Percentiles rank a stretch among this genome's conserved stretches.
Evolutionary conservation across 495 filamentous ascomycete species (phyloP).

Genomic region (Monascus purpureus): DNA sequence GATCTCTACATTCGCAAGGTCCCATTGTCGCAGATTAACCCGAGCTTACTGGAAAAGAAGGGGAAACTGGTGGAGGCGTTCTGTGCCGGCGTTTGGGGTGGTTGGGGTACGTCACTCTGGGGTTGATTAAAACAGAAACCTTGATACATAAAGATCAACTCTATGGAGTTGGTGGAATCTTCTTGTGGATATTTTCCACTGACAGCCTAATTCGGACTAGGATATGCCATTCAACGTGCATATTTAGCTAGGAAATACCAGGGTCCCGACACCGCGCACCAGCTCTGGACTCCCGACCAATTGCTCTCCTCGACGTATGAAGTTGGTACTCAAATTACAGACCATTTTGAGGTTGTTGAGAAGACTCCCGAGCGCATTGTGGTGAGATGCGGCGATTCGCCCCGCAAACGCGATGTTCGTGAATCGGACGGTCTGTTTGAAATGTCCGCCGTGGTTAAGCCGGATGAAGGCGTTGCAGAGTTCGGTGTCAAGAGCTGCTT

Average conservation of each 20-base stretch:
- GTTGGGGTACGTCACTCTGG: slow-evolving; percentile 35
- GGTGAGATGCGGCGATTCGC: slow-evolving; percentile 55
- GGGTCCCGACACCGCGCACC: slow-evolving; percentile 39
- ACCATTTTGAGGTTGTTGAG: slow-evolving; percentile 65
- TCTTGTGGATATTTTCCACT: not conserved
- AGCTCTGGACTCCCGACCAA: slow-evolving; percentile 48
- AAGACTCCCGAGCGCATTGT: slow-evolving; percentile 46
- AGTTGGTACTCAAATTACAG: slow-evolving; percentile 50
- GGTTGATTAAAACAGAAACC: not conserved
- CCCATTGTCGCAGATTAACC: slow-evolving; percentile 46
- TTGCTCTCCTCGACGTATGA: slow-evolving; percentile 42
- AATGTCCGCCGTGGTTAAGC: slow-evolving; percentile 48
- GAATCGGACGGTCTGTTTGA: slow-evolving; percentile 57
- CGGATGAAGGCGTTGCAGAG: slow-evolving; percentile 42
- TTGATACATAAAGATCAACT: not conserved
- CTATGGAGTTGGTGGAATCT: not conserved
- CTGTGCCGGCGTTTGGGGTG: slow-evolving; percentile 52
- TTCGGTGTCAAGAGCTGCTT: slow-evolving; percentile 56
- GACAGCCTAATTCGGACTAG: slow-evolving; percentile 15
- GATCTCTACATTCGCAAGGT: slow-evolving; percentile 50
- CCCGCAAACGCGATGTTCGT: slow-evolving; percentile 39
- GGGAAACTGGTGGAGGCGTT: slow-evolving; percentile 46
- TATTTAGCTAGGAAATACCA: slow-evolving; percentile 50
- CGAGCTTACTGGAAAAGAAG: slow-evolving; percentile 47
- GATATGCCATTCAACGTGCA: slow-evolving; percentile 47